A percentile compares a stretch with the other conserved stretches of the same genome.
These are phyloP conservation scores for Pestalotiopsis sp. DNA, from an alignment of 2,329 filamentous ascomycete species.

Conservation along the genomic window DNA sequence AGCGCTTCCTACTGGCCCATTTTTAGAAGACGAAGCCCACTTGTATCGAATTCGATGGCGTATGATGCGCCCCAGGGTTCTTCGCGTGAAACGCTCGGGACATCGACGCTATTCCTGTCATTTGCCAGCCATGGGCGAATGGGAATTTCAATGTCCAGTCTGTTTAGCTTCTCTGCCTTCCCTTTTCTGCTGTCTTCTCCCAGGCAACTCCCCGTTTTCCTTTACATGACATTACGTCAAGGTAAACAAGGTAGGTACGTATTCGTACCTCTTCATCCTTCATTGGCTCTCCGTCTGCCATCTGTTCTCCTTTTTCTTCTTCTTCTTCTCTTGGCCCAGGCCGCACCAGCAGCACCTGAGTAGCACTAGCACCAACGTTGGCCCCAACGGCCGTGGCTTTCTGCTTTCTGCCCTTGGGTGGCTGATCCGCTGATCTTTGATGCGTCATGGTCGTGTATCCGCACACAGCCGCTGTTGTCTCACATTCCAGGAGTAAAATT, in stretches of 20 bases:
- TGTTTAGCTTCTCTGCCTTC: no score
- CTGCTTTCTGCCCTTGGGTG: neutral
- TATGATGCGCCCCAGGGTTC: slow-evolving; percentile 17
- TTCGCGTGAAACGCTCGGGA: slow-evolving; percentile 10
- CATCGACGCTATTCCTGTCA: slow-evolving; percentile 21
- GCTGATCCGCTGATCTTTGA: slow-evolving; percentile 5
- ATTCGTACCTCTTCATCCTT: neutral
- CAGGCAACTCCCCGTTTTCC: neutral
- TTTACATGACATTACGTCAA: neutral
- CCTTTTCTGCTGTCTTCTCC: neutral
- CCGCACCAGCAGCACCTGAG: neutral
- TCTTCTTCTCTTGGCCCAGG: neutral
- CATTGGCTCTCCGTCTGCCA: neutral
- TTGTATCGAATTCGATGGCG: slow-evolving; percentile 11
- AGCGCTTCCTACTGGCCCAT: slow-evolving; percentile 8
- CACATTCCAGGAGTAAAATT: slow-evolving; percentile 5
- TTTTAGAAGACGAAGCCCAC: neutral
- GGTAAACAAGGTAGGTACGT: neutral
- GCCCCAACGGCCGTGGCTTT: neutral
- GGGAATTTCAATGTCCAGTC: neutral
- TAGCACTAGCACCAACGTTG: neutral
- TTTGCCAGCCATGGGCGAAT: slow-evolving; percentile 6
- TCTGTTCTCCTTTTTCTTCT: neutral
- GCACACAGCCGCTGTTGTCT: slow-evolving; percentile 11
- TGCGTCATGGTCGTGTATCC: neutral